Conservation (phyloP, 2,329 filamentous ascomycete species). For the Gliomastix tumulicola region DNA sequence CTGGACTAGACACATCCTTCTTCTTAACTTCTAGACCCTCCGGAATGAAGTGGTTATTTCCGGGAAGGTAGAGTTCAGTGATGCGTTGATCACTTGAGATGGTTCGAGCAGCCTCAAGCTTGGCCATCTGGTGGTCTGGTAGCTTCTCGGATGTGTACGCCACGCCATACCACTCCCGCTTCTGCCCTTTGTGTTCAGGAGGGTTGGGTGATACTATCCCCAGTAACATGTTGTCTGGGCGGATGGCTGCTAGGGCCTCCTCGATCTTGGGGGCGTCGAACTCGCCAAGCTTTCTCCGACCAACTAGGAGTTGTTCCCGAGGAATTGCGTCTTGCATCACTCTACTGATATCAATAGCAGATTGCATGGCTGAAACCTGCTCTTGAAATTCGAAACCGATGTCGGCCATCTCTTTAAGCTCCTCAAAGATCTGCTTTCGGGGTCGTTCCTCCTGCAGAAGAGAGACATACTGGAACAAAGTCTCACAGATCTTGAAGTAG, state of each 20-base stretch:
- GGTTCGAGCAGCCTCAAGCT: slow-evolving; percentile 60
- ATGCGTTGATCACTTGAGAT: too few species aligned
- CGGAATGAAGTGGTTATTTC: slow-evolving; percentile 93
- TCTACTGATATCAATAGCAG: slow-evolving; percentile 76
- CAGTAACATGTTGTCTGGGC: slow-evolving; percentile 85
- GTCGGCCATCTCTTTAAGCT: slow-evolving; percentile 83
- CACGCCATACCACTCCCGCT: slow-evolving; percentile 97
- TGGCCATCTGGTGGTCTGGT: slow-evolving; percentile 64
- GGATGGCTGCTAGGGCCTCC: slow-evolving; percentile 64
- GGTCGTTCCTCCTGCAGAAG: slow-evolving; percentile 75
- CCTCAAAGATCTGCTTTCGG: slow-evolving; percentile 89
- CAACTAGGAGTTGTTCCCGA: slow-evolving; percentile 81
- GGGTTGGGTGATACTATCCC: slow-evolving; percentile 76
- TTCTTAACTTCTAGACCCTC: slow-evolving; percentile 91
- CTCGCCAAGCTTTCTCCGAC: slow-evolving; percentile 65
- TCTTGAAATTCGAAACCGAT: slow-evolving; percentile 94
- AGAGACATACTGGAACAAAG: slow-evolving; percentile 85
- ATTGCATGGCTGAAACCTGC: slow-evolving; percentile 82
- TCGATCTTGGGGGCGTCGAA: slow-evolving; percentile 76
- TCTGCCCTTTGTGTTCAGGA: slow-evolving; percentile 77
- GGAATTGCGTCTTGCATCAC: slow-evolving; percentile 90
- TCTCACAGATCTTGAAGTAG: slow-evolving; percentile 75
- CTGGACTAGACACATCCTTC: slow-evolving; percentile 74
- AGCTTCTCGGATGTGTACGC: slow-evolving; percentile 84
- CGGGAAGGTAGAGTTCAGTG: slow-evolving; percentile 78